phyloP scores from a whole-genome alignment of 2,329 filamentous ascomycete species.

The Exophiala sideris region DNA sequence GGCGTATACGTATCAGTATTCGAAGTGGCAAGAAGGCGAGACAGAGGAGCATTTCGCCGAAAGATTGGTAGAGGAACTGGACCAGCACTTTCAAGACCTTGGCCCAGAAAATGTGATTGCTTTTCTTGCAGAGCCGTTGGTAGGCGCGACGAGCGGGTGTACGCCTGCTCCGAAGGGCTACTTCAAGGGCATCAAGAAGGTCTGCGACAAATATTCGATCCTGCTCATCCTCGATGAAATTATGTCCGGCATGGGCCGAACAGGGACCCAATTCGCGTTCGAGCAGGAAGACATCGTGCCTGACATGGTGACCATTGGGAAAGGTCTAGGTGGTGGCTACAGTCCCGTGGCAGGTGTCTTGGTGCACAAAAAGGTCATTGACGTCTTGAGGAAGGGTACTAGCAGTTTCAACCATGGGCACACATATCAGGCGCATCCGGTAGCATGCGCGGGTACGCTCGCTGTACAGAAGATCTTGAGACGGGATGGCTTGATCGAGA shows the following conservation, averaged over 20 bases:
- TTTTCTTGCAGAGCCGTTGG: slow-evolving; percentile 52
- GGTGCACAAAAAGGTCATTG: slow-evolving; percentile 47
- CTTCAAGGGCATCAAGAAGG: slow-evolving; percentile 49
- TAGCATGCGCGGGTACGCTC: slow-evolving; percentile 52
- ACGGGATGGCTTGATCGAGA: slow-evolving; percentile 49
- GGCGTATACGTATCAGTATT: slow-evolving; percentile 39
- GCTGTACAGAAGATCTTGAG: slow-evolving; percentile 53
- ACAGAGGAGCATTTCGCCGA: slow-evolving; percentile 41
- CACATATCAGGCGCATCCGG: slow-evolving; percentile 56
- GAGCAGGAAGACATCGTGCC: slow-evolving; percentile 43
- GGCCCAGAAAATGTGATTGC: slow-evolving; percentile 48
- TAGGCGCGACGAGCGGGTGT: slow-evolving; percentile 51
- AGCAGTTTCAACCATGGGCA: slow-evolving; percentile 57
- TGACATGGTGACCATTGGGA: slow-evolving; percentile 59
- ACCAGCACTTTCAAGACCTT: slow-evolving; percentile 46
- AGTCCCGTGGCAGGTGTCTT: slow-evolving; percentile 55
- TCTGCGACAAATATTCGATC: slow-evolving; percentile 63
- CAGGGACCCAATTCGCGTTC: slow-evolving; percentile 36
- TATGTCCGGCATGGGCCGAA: slow-evolving; percentile 58
- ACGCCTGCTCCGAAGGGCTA: slow-evolving; percentile 54
- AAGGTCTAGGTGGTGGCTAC: slow-evolving; percentile 58
- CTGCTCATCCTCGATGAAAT: slow-evolving; percentile 70
- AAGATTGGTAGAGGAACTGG: slow-evolving; percentile 45
- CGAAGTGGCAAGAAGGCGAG: slow-evolving; percentile 35
- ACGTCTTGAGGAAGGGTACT: slow-evolving; percentile 47